phyloP scores from a whole-genome alignment of 1,284 basidiomycete genomes.

The Fomes fomentarius region DNA sequence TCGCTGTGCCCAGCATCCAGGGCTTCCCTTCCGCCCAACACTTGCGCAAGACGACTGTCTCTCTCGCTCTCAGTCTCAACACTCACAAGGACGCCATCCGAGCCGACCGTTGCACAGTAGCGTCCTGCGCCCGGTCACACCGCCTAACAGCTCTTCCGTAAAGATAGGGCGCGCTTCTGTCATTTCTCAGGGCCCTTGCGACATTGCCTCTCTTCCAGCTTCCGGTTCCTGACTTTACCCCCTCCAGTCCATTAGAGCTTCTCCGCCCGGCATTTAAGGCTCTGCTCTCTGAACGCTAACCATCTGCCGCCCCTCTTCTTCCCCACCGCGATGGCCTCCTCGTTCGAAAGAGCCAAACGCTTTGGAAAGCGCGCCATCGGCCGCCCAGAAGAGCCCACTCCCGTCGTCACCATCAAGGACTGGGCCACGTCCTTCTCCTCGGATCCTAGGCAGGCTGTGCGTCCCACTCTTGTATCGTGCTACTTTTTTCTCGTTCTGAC shows the following conservation, averaged over 20 bases:
- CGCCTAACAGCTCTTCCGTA: slow-evolving; percentile 9
- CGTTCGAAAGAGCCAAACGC: slow-evolving; percentile 44
- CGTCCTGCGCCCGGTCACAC: not conserved
- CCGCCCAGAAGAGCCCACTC: slow-evolving; percentile 60
- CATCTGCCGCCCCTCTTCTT: slow-evolving; percentile 4
- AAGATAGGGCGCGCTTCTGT: slow-evolving; percentile 13
- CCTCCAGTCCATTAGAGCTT: slow-evolving; percentile 1
- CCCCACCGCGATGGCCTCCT: slow-evolving; percentile 40
- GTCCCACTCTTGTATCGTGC: slow-evolving; percentile 25
- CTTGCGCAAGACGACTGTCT: too few species aligned
- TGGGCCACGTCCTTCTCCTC: slow-evolving; percentile 48
- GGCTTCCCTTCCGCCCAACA: too few species aligned
- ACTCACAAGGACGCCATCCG: too few species aligned
- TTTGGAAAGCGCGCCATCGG: slow-evolving; percentile 61
- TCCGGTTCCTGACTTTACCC: slow-evolving; percentile 18
- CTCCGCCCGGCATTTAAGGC: slow-evolving; percentile 7
- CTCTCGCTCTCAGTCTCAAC: too few species aligned
- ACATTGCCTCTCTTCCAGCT: slow-evolving; percentile 16
- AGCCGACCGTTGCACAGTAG: too few species aligned
- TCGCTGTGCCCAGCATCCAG: not conserved
- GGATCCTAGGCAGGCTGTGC: slow-evolving; percentile 53
- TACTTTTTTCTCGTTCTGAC: slow-evolving; percentile 8
- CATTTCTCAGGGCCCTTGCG: slow-evolving; percentile 21
- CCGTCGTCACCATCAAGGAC: slow-evolving; percentile 57
- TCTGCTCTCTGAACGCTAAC: slow-evolving; percentile 5